These are phyloP conservation scores for Litchi chinensis DNA, from an alignment of 345 rosid species.

Conservation along the genomic window DNA sequence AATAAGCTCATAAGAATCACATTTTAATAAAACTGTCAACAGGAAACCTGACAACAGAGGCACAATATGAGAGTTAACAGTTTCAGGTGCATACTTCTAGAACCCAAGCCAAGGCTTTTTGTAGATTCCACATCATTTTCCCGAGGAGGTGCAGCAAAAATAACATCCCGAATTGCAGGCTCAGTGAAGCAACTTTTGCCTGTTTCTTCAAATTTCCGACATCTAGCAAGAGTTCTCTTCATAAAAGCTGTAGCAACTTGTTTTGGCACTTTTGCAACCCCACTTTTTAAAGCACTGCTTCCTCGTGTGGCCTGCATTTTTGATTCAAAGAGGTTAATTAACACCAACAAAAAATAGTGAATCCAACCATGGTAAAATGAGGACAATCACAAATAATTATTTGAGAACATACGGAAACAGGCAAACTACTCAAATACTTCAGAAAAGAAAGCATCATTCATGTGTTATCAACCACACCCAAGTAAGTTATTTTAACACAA, in stretches of 20 bases:
- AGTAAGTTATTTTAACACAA: neutral
- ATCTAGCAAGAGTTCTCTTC: slow-evolving; percentile 58
- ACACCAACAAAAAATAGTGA: slow-evolving; percentile 1
- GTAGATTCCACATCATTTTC: slow-evolving; percentile 25
- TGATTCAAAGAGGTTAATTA: slow-evolving; percentile 11
- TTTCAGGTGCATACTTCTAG: slow-evolving; percentile 22
- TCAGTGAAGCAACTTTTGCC: slow-evolving; percentile 61
- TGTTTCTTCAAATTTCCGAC: slow-evolving; percentile 51
- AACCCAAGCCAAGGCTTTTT: neutral
- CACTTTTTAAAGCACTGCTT: slow-evolving; percentile 40
- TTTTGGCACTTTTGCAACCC: slow-evolving; percentile 52
- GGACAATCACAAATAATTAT: neutral
- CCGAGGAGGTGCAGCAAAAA: slow-evolving; percentile 35
- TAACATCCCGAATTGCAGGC: slow-evolving; percentile 48
- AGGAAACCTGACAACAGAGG: slow-evolving; percentile 38
- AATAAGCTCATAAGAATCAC: neutral
- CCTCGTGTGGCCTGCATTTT: slow-evolving; percentile 55
- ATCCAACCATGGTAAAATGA: neutral
- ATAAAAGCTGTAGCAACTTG: slow-evolving; percentile 51
- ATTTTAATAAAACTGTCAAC: neutral
- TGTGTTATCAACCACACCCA: neutral
- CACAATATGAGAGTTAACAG: slow-evolving; percentile 18
- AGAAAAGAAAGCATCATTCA: neutral
- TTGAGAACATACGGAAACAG: neutral
- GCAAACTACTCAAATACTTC: neutral